Evolutionary conservation across 495 filamentous ascomycete species (phyloP).

Genomic region (Aspergillus ellipticus): DNA sequence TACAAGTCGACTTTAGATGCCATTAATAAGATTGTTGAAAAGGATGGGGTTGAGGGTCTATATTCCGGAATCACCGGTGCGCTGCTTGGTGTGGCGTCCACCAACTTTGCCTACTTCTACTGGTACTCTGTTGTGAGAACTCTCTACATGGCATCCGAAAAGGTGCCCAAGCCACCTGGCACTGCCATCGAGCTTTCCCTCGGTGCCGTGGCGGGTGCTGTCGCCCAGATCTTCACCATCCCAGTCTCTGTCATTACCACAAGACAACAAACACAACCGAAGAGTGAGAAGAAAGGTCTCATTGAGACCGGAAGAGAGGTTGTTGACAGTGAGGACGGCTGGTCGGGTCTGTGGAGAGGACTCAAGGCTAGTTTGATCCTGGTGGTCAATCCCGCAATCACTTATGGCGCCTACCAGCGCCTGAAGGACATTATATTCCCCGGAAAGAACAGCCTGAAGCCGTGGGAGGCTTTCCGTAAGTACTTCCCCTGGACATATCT

Average conservation of each 20-base stretch:
- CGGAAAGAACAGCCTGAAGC: constrained; percentile 69
- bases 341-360: constrained; percentile 86
- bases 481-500: constrained; percentile 9
- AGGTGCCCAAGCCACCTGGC: constrained; percentile 60
- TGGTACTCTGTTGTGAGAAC: constrained; percentile 92
- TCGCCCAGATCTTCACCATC: constrained; percentile 95
- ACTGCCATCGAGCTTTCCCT: constrained; percentile 83
- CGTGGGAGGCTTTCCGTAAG: constrained; percentile 90
- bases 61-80: constrained; percentile 87
- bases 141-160: constrained; percentile 70
- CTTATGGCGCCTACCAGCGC: constrained; percentile 94
- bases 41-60: constrained; percentile 77
- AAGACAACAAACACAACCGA: constrained; percentile 87
- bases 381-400: constrained; percentile 96
- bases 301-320: constrained; percentile 88
- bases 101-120: constrained; percentile 99
- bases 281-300: constrained; percentile 79
- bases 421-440: constrained; percentile 77
- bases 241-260: constrained; percentile 94
- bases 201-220: constrained; percentile 82
- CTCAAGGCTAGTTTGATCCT: constrained; percentile 95
- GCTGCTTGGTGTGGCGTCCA: constrained; percentile 88
- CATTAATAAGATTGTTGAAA: constrained; percentile 75
- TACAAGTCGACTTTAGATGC: constrained; percentile 87
- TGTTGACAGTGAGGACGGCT: constrained; percentile 84